Percentiles rank a stretch among this genome's conserved stretches.
These are phyloP conservation scores for Austroboletus eburneus DNA, from an alignment of 768 basidiomycete genomes.

Conservation along the genomic window DNA sequence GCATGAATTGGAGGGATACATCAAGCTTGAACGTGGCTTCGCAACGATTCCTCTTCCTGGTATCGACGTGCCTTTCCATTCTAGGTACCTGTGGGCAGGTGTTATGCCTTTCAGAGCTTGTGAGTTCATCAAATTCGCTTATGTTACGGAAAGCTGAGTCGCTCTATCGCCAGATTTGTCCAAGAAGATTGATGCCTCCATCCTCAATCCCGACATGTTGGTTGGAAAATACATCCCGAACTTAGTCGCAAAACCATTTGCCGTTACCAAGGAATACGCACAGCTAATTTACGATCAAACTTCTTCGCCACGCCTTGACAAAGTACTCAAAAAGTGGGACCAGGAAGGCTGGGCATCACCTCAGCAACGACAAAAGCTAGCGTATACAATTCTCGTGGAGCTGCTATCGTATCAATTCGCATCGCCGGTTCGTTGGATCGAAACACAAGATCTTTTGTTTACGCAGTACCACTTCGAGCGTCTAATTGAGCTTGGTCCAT, in stretches of 20 bases:
- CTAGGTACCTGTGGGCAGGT: conserved; percentile 97
- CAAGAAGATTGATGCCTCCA: conserved; percentile 92
- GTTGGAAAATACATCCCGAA: conserved; percentile 97
- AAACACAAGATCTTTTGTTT: conserved; percentile 96
- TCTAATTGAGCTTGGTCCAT: conserved; percentile 93
- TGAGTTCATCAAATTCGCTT: conserved; percentile 39
- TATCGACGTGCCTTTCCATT: conserved; percentile 99
- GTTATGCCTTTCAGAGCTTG: conserved; percentile 97
- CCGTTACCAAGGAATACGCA: conserved; percentile 80
- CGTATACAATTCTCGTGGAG: conserved; percentile 95
- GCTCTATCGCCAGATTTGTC: conserved; percentile 63
- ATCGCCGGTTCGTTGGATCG: conserved; percentile 98
- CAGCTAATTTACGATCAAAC: conserved; percentile 97
- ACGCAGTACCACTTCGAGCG: conserved; percentile 83
- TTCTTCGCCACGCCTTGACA: conserved; percentile 89
- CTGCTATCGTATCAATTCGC: conserved; percentile 97
- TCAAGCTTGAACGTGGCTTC: conserved; percentile 94
- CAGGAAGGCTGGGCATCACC: conserved; percentile 79
- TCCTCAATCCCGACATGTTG: conserved; percentile 93
- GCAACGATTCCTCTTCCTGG: conserved; percentile 94
- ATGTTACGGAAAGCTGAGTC: not conserved
- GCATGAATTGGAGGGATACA: conserved; percentile 78
- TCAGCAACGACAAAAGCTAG: conserved; percentile 87
- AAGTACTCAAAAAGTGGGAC: conserved; percentile 93
- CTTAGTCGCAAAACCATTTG: conserved; percentile 85